A percentile compares a stretch with the other conserved stretches of the same genome.
These are phyloP conservation scores for Trichoderma hamatum DNA, from an alignment of 2,329 filamentous ascomycete genomes.

Conservation along the genomic window DNA sequence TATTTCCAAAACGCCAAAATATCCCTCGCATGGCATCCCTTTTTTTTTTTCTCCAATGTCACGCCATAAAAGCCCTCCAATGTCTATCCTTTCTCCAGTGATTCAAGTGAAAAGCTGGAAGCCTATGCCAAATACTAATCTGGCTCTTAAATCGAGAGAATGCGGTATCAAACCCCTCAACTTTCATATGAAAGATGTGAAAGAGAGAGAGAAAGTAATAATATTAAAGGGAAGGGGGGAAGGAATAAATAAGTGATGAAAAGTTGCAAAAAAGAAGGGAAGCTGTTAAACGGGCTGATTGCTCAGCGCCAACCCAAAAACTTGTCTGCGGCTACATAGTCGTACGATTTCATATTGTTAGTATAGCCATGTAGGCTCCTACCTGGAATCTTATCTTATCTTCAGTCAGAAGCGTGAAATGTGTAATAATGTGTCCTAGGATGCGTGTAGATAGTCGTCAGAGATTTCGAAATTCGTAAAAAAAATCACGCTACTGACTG, in stretches of 20 bases:
- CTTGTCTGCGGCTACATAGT: constrained; percentile 16
- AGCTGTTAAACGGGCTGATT: background rate
- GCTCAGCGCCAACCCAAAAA: background rate
- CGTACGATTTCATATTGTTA: constrained; percentile 1
- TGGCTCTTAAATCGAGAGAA: constrained; percentile 8
- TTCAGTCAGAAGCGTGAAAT: background rate
- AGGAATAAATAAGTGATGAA: background rate
- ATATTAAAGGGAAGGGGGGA: background rate
- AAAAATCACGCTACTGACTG: constrained; percentile 14
- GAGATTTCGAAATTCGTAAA: background rate
- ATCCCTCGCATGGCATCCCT: background rate
- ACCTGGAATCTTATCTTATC: constrained; percentile 1
- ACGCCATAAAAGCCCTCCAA: background rate
- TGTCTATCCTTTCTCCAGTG: constrained; percentile 9
- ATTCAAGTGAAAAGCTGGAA: background rate
- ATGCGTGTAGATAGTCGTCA: background rate
- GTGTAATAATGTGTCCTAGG: background rate
- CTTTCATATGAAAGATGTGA: background rate
- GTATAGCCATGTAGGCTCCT: constrained; percentile 1
- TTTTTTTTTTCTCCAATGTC: background rate
- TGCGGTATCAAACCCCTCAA: background rate
- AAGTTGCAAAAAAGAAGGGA: background rate
- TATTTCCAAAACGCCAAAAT: constrained; percentile 15
- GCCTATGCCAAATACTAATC: constrained; percentile 1
- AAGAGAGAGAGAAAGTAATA: background rate